Base-by-base conservation (phyloP, 75 land plant species). In the Larix kaempferi region DNA sequence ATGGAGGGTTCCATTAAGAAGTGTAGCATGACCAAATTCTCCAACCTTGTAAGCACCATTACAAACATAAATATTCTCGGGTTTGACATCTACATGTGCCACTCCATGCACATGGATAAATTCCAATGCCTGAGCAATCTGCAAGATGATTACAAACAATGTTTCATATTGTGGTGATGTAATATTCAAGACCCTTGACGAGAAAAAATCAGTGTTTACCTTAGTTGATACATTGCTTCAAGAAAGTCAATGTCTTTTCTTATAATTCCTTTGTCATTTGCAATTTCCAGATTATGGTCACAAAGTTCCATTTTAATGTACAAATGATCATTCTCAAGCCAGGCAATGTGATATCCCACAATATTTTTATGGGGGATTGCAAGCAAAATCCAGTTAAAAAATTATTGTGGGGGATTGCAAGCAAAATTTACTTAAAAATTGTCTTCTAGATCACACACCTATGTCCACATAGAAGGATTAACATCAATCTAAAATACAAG, bases 261-360 rank as follows among this genome's bases (percentile, higher is more conserved):
- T 35, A 66, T 49, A 5, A 76, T 66, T 25, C 80, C 65, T 60
- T 67, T 67, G 37, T 59, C 57, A 77, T 55, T 84, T 4, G 63
- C 60, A 52, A 80, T 69, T 23, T 89, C 79, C 59, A 96, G 80
- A 69, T 83, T 89, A 56, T 80, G 57, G 73, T 97, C 99, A 83
- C 99, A 97, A 15, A 97, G 95, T 86, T 94, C 99, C 98, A 93
- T 92, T 76, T 97, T 98, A 73, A 97, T 97, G 79, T 94, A 94
- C 35, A 95, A 88, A 72, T 90, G 85, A 78, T 97, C 91, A 82
- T 87, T 94, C 81, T 97, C 99, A 85, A 97, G 92, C 99, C 99
- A 97, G 23, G 99, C 89, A 41, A 90, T 84, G 80, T 87, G 81
- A 80, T 97, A 97, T 25, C 94, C 89, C 74, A 97, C 90, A 64